phyloP scores from a whole-genome alignment of 2,329 filamentous ascomycete species.

The Apiospora rasikravindrae region DNA sequence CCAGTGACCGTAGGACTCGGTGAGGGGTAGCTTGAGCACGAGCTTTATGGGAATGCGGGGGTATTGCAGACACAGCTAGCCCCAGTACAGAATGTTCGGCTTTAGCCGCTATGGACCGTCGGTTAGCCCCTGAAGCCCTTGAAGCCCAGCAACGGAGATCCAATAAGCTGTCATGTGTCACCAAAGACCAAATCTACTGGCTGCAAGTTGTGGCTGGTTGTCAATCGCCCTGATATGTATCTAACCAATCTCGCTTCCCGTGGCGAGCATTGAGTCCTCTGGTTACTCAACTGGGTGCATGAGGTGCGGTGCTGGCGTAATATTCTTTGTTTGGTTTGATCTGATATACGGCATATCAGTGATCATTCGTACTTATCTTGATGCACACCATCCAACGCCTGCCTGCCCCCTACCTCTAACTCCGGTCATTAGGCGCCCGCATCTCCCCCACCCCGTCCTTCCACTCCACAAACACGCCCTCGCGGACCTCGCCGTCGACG shows the following conservation, averaged over 20 bases:
- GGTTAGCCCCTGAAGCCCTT: background rate
- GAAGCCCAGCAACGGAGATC: background rate
- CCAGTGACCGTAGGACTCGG: conserved; percentile 12
- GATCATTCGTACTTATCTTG: too few relatives aligned
- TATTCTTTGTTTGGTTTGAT: too few relatives aligned
- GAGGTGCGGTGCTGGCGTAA: too few relatives aligned
- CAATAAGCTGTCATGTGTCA: too few relatives aligned
- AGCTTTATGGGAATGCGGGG: background rate
- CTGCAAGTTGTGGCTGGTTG: background rate
- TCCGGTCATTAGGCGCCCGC: conserved; percentile 16
- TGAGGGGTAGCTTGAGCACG: background rate
- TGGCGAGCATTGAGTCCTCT: too few relatives aligned
- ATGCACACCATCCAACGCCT: too few relatives aligned
- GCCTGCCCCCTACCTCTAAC: too few relatives aligned
- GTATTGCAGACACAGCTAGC: background rate
- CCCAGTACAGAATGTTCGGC: background rate
- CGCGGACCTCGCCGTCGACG: conserved; percentile 30
- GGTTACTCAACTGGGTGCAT: too few relatives aligned
- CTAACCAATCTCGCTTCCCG: background rate
- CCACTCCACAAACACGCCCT: conserved; percentile 30
- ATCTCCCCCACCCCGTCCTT: conserved; percentile 21
- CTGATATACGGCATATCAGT: too few relatives aligned
- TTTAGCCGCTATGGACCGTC: background rate
- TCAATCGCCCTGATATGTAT: background rate
- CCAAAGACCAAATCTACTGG: background rate